Percentiles rank a stretch among this genome's conserved stretches.
Conservation (phyloP, 768 basidiomycete genomes). For the Lactifluus piperatus region DNA sequence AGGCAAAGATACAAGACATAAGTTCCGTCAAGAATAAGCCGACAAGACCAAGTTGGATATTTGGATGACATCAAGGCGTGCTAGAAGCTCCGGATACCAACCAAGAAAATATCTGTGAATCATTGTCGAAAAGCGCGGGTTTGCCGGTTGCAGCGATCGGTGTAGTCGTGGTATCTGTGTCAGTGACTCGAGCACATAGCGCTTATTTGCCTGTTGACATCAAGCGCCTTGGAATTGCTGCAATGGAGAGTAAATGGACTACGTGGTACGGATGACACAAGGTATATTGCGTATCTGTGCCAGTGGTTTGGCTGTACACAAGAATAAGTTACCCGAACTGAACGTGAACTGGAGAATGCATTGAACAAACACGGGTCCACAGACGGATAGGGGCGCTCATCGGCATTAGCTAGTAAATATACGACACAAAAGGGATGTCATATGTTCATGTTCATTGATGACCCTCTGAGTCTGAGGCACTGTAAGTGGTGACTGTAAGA, state of each 20-base stretch:
- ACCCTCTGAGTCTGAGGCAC: neutral
- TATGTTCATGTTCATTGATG: neutral
- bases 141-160: neutral
- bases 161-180: slow-evolving; percentile 18
- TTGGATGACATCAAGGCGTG: slow-evolving; percentile 8
- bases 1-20: slow-evolving; percentile 3
- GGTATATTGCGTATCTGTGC: neutral
- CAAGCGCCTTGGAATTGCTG: neutral
- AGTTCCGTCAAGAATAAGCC: slow-evolving; percentile 9
- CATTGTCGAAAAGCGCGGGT: slow-evolving; percentile 4
- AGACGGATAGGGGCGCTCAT: neutral
- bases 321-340: neutral
- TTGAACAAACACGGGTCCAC: neutral
- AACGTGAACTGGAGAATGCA: neutral
- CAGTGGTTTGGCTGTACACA: neutral
- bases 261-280: slow-evolving; percentile 6
- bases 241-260: neutral
- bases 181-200: slow-evolving; percentile 14
- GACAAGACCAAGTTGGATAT: slow-evolving; percentile 14
- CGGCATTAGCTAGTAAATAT: neutral
- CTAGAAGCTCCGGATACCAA: slow-evolving; percentile 9
- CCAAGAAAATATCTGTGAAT: slow-evolving; percentile 11
- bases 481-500: neutral
- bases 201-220: slow-evolving; percentile 7
- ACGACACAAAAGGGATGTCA: neutral